These are phyloP conservation scores for Solidago caesia DNA, from an alignment of 129 eudicot species.

Conservation along the genomic window DNA sequence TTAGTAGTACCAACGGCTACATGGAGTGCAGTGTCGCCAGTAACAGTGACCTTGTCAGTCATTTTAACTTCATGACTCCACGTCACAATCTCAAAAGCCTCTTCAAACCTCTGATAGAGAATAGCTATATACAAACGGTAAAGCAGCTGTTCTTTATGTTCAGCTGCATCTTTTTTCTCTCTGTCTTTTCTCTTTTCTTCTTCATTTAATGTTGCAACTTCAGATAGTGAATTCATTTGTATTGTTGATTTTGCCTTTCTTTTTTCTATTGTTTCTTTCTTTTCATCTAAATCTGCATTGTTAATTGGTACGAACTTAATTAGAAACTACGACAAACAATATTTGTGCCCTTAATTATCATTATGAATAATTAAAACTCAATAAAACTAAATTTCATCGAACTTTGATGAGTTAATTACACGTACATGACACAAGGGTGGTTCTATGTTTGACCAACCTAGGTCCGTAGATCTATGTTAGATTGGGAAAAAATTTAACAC, in stretches of 20 bases:
- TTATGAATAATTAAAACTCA: too few relatives aligned
- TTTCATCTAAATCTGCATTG: background rate
- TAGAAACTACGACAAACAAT: too few relatives aligned
- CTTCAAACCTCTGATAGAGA: background rate
- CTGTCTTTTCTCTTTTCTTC: background rate
- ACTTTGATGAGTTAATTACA: too few relatives aligned
- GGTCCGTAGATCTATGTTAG: too few relatives aligned
- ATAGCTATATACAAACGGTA: constrained; percentile 14
- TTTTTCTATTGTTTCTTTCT: background rate
- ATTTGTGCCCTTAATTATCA: too few relatives aligned
- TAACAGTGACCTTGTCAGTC: constrained; percentile 1
- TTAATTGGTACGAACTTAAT: too few relatives aligned
- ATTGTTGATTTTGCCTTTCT: background rate
- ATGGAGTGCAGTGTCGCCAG: too few relatives aligned
- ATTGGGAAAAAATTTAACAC: too few relatives aligned
- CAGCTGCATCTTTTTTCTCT: background rate
- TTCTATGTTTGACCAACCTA: too few relatives aligned
- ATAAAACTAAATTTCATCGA: too few relatives aligned
- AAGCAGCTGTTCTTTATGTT: background rate
- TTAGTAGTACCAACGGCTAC: background rate
- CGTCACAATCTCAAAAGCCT: background rate
- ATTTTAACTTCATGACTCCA: background rate
- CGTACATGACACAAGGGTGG: too few relatives aligned
- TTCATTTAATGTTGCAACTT: background rate
- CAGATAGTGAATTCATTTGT: background rate